Percentiles rank a stretch among this genome's conserved stretches.
Evolutionary conservation across 257 asterid species (phyloP).

Genomic region (Nicotiana attenuata): DNA sequence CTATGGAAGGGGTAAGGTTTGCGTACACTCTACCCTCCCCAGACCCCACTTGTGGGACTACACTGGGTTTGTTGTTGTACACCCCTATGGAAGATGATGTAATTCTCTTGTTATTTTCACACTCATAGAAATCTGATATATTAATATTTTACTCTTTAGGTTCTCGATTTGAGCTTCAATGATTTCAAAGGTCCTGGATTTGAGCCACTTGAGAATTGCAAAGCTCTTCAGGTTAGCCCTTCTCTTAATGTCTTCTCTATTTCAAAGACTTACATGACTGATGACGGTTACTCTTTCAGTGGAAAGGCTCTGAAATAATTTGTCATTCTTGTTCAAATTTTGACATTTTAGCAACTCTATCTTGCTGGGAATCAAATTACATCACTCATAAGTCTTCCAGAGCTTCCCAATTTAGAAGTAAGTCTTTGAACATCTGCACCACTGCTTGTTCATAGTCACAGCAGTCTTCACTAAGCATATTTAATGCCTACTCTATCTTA

Average conservation of each 20-base stretch:
- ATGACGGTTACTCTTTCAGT: background rate
- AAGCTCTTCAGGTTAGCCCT: slow-evolving; percentile 74
- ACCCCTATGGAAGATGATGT: background rate
- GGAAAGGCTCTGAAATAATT: slow-evolving; percentile 9
- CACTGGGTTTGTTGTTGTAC: too few relatives aligned
- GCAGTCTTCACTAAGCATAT: background rate
- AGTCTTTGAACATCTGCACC: slow-evolving; percentile 18
- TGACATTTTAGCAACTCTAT: slow-evolving; percentile 79
- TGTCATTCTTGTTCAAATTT: slow-evolving; percentile 3
- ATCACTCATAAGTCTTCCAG: slow-evolving; percentile 92
- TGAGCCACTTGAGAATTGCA: slow-evolving; percentile 93
- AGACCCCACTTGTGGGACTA: too few relatives aligned
- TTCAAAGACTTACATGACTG: background rate
- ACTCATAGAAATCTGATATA: background rate
- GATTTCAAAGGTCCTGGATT: slow-evolving; percentile 99
- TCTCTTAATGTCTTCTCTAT: slow-evolving; percentile 1
- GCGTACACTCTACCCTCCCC: too few relatives aligned
- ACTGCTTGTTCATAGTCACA: background rate
- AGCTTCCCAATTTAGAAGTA: slow-evolving; percentile 98
- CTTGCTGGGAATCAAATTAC: slow-evolving; percentile 98
- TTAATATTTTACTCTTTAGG: slow-evolving; percentile 44
- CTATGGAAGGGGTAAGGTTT: background rate
- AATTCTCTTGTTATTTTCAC: background rate
- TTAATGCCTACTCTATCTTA: background rate
- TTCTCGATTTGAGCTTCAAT: slow-evolving; percentile 97